phyloP scores from a whole-genome alignment of 2,329 filamentous ascomycete genomes.

The Purpureocillium takamizusanense region DNA sequence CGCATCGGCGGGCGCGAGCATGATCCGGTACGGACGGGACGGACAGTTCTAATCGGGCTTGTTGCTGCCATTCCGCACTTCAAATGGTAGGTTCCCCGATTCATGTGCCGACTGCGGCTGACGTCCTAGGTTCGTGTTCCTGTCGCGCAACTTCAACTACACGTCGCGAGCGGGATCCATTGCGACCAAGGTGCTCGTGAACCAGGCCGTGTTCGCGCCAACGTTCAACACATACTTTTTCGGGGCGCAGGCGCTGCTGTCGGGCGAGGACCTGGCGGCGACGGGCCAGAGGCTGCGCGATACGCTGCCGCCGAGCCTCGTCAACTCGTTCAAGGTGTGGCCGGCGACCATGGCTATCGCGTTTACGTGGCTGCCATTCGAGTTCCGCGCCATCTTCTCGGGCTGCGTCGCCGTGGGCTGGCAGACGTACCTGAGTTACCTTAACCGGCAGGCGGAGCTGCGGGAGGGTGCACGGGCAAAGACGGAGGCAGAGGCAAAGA shows the following conservation, averaged over 20 bases:
- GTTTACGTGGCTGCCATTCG: slow-evolving; percentile 72
- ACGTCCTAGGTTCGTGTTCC: slow-evolving; percentile 61
- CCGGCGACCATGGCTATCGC: slow-evolving; percentile 78
- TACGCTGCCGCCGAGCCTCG: slow-evolving; percentile 67
- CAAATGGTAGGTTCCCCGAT: slow-evolving; percentile 66
- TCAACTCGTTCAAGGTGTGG: slow-evolving; percentile 83
- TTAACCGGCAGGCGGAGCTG: slow-evolving; percentile 65
- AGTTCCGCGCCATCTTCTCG: slow-evolving; percentile 73
- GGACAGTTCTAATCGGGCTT: slow-evolving; percentile 67
- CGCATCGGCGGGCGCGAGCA: slow-evolving; percentile 54
- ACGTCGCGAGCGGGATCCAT: slow-evolving; percentile 62
- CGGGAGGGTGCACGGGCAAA: slow-evolving; percentile 4
- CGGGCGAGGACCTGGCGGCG: slow-evolving; percentile 55
- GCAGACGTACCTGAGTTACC: slow-evolving; percentile 81
- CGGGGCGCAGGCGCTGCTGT: slow-evolving; percentile 65
- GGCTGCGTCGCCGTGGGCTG: slow-evolving; percentile 76
- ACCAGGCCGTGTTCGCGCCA: slow-evolving; percentile 74
- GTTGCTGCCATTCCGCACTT: slow-evolving; percentile 69
- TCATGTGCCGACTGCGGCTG: too few species aligned
- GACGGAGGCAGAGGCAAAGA: background rate
- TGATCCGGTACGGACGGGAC: slow-evolving; percentile 57
- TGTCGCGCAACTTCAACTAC: slow-evolving; percentile 79
- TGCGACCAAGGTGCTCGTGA: slow-evolving; percentile 67
- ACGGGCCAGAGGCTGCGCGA: slow-evolving; percentile 61
- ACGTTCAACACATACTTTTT: slow-evolving; percentile 81